These are phyloP conservation scores for Metschnikowia bowlesiae DNA, from an alignment of 805 yeast genomes.

Conservation along the genomic window DNA sequence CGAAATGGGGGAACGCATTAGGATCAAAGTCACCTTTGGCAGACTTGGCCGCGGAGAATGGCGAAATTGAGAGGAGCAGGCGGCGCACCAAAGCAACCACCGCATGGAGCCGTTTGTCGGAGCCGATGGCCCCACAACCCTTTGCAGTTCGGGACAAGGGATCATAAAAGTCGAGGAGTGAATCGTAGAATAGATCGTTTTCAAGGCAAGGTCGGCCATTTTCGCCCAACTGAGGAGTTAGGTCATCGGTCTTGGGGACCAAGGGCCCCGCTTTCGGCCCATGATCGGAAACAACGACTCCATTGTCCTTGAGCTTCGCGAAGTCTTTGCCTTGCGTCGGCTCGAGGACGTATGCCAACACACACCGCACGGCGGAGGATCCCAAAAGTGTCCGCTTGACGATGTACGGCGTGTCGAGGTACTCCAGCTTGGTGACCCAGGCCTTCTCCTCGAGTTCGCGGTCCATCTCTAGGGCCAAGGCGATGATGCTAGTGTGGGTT, in stretches of 20 bases:
- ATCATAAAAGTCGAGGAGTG: constrained; percentile 56
- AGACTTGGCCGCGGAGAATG: background rate
- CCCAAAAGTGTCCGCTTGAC: constrained; percentile 48
- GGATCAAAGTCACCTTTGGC: background rate
- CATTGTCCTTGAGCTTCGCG: constrained; percentile 9
- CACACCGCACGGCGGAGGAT: constrained; percentile 56
- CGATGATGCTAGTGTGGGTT: constrained; percentile 53
- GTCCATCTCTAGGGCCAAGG: constrained; percentile 54
- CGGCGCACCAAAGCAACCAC: constrained; percentile 43
- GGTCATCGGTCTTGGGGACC: background rate
- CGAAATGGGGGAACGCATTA: constrained; percentile 11
- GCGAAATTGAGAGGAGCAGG: constrained; percentile 20
- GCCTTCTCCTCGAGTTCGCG: constrained; percentile 31
- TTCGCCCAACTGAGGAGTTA: background rate
- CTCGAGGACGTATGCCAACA: constrained; percentile 58
- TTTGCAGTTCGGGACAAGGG: constrained; percentile 58
- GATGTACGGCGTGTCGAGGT: constrained; percentile 29
- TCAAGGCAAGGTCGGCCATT: constrained; percentile 11
- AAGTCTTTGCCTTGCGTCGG: constrained; percentile 25
- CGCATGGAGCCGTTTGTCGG: constrained; percentile 55
- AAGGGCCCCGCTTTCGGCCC: background rate
- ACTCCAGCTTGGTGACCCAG: constrained; percentile 20
- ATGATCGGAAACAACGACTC: background rate
- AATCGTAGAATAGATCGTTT: constrained; percentile 58
- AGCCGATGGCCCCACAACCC: constrained; percentile 55